Evolutionary conservation across 257 asterid species (phyloP).

Genomic region (Solanum peruvianum): DNA sequence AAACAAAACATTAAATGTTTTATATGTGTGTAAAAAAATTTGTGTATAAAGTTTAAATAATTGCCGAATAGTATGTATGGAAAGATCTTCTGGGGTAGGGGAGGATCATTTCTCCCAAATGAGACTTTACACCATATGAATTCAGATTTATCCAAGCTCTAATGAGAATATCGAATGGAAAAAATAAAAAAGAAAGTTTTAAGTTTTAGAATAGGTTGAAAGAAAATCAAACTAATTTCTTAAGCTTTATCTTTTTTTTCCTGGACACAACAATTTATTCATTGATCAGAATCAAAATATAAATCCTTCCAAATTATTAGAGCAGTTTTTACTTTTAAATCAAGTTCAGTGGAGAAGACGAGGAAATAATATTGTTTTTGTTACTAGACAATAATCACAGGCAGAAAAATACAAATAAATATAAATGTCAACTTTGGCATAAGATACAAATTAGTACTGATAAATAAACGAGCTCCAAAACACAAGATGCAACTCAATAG

Average conservation of each 20-base stretch:
- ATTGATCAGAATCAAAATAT: background rate
- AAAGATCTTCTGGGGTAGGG: no score
- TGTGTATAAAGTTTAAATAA: no score
- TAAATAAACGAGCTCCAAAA: background rate
- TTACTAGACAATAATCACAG: background rate
- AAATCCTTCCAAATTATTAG: background rate
- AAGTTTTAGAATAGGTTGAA: background rate
- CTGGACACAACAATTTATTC: background rate
- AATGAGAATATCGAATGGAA: background rate
- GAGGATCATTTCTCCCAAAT: no score
- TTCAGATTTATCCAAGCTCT: background rate
- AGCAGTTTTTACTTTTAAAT: background rate
- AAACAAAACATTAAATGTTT: background rate
- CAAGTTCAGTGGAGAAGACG: background rate
- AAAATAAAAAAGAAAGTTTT: background rate
- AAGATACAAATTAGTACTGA: background rate
- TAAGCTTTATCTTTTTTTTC: background rate
- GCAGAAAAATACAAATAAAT: background rate
- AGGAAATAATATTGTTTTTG: background rate
- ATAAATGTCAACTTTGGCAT: background rate
- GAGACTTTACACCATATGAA: background rate
- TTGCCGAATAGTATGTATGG: background rate
- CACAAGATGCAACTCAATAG: background rate
- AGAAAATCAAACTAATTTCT: background rate
- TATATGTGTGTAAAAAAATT: accelerated